Evolutionary conservation across 768 basidiomycete genomes (phyloP), one percentile per base, ranked within the genome.

Genomic region (Macrolepiota dolichaula): DNA sequence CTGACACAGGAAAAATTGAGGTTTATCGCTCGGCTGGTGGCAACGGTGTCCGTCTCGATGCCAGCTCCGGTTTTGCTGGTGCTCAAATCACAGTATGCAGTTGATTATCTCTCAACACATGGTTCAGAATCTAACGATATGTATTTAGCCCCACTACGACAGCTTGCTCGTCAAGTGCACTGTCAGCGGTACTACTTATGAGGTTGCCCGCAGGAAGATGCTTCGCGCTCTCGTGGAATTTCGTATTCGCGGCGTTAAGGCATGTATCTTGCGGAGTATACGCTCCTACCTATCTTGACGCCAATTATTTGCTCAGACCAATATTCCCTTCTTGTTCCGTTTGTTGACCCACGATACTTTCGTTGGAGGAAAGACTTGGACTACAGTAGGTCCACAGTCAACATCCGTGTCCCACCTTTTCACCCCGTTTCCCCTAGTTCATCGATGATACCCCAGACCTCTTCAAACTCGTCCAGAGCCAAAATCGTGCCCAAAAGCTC

Each of bases 391-490:
- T 65, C 10, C 22, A 15, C 17, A 19, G 17, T 7, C 42, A 19
- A 44, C 19, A 44, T n/a, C 7, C 22, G 27, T 25, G 24, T 52
- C 40, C 35, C 38, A 29, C 25, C 19, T 51, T n/a, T 51, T 44
- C 38, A 55, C 19, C 38, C 38, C 53, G 62, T 12, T 51, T 44
- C 40, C 55, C 24, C 29, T 68, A 94, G 92, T 98, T 99, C 81
- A 98, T 99, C 75, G 97, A 99, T 70, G 97, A 99, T 75, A 98
- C 96, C 1, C 96, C 94, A n/a, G 95, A 98, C 71, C 86, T 99
- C 64, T 99, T 98, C 88, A 97, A 96, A 76, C 86, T 99, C 59
- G 96, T 99, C 6, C 91, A 94, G 69, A 94, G 90, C 67, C 96
- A 96, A 76, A 99, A 99, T 77, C 92, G 97, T 76, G 97, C 97